Base-by-base conservation (phyloP, 495 filamentous ascomycete species). In the Penicillium maclennaniae region DNA sequence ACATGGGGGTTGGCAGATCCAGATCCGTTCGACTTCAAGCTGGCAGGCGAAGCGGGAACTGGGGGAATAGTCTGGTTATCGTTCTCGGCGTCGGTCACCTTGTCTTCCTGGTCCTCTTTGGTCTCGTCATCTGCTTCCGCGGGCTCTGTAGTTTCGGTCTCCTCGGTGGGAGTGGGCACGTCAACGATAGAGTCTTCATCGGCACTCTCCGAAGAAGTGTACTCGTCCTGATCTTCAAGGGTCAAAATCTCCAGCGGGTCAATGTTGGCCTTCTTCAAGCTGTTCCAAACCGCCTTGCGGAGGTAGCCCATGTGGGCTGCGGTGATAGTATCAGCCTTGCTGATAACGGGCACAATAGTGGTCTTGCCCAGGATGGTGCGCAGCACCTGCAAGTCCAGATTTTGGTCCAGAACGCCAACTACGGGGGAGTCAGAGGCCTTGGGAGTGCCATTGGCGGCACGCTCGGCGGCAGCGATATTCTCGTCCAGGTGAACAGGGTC, bases 251-350 rank as follows among this genome's bases (percentile, higher is more conserved):
- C 91, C 28, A 97, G 75, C 2, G 91, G 91, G 63, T 98, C 91
- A 43, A 97, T 82, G 46, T 88, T 90, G 20, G 91, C 85, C 58
- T 83, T 81, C 69, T 92, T 90, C 37, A 98, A 76, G 55, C 87
- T 92, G 42, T 85, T 83, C 83, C 88, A 95, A 15, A 98, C 93
- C 1, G 88, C 85, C 68, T 86, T 88, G 75, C 93, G 96, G 42
- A 98, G 83, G 64, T 88, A 83, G n/a, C 77, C 73, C 93, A 98
- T 97, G 70, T 98, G 93, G 23, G 87, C 84, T 3, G 85, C 83
- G 40, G 93, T 97, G 59, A 97, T 88, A 14, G 91, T 97, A 67
- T 98, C 93, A 34, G 93, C 95, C 73, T 98, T 98, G 63, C 91
- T 88, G 69, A 98, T 92, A 37, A 98, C 88, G 0, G 93, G 93